A percentile compares a stretch with the other conserved stretches of the same genome.
Evolutionary conservation across 2,329 filamentous ascomycete genomes (phyloP).

Genomic region (Colletotrichum sp.): DNA sequence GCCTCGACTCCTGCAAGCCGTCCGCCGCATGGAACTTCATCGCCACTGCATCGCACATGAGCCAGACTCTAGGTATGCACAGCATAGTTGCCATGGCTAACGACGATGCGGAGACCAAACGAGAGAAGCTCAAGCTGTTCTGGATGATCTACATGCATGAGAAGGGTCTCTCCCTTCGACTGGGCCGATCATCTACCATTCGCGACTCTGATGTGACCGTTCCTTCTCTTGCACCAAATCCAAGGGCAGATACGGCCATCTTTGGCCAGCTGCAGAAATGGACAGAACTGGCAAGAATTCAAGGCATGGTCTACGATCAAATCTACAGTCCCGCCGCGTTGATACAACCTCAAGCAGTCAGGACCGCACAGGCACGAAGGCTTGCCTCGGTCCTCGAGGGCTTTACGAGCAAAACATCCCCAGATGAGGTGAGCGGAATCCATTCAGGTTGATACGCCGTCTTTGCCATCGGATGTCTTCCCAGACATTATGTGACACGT

Average conservation of each 20-base stretch:
- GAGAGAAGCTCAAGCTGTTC: conserved; percentile 24
- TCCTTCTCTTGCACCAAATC: background rate
- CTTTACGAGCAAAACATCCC: background rate
- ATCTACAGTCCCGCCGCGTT: conserved; percentile 30
- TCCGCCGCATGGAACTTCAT: conserved; percentile 27
- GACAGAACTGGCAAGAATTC: conserved; percentile 22
- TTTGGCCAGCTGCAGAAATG: conserved; percentile 12
- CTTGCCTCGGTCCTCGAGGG: background rate
- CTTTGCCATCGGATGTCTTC: background rate
- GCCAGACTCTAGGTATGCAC: conserved; percentile 26
- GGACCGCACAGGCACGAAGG: conserved; percentile 18
- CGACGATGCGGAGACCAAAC: background rate
- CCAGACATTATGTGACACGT: background rate
- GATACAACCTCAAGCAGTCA: conserved; percentile 19
- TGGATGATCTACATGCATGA: conserved; percentile 30
- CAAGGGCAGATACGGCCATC: background rate
- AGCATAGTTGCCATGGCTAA: conserved; percentile 14
- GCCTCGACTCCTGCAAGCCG: conserved; percentile 23
- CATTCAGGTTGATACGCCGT: background rate
- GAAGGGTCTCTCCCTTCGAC: conserved; percentile 27
- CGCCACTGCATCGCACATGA: conserved; percentile 21
- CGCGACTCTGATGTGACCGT: conserved; percentile 30
- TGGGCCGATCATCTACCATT: conserved; percentile 28
- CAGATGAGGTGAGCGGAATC: background rate
- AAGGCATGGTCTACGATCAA: conserved; percentile 30